Evolutionary conservation across 2,329 filamentous ascomycete species (phyloP).

Genomic region (Claviceps purpurea): DNA sequence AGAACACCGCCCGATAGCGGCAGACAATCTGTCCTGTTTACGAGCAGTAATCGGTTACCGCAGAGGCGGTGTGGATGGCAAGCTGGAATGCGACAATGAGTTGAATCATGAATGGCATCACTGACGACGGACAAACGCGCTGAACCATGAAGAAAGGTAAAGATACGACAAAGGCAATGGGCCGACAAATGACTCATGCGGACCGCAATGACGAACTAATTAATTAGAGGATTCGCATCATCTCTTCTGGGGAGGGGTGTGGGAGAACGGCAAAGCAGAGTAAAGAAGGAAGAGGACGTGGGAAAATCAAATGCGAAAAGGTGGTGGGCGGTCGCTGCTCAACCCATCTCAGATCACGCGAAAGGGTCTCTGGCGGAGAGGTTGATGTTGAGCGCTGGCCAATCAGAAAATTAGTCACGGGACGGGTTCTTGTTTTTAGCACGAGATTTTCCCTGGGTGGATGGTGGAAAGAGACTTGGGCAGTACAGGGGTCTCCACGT

Average conservation of each 20-base stretch:
- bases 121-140: neutral
- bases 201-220: slow-evolving; percentile 10
- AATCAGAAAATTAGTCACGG: slow-evolving; percentile 27
- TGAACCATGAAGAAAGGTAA: neutral
- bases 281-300: slow-evolving; percentile 9
- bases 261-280: slow-evolving; percentile 15
- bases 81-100: slow-evolving; percentile 21
- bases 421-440: slow-evolving; percentile 21
- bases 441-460: slow-evolving; percentile 10
- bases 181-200: slow-evolving; percentile 18
- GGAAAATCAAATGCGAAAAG: slow-evolving; percentile 7
- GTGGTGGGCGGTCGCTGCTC: slow-evolving; percentile 11
- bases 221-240: too few species aligned
- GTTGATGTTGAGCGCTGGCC: slow-evolving; percentile 20
- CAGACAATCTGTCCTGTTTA: slow-evolving; percentile 1
- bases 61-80: slow-evolving; percentile 9
- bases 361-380: slow-evolving; percentile 20
- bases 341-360: slow-evolving; percentile 19
- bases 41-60: neutral
- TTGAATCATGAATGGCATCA: neutral
- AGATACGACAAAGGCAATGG: neutral
- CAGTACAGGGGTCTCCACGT: neutral
- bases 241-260: slow-evolving; percentile 14
- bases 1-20: slow-evolving; percentile 8
- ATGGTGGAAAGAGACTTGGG: neutral